Conservation (phyloP, 2,329 filamentous ascomycete genomes). For the Metarhizium humberi region DNA sequence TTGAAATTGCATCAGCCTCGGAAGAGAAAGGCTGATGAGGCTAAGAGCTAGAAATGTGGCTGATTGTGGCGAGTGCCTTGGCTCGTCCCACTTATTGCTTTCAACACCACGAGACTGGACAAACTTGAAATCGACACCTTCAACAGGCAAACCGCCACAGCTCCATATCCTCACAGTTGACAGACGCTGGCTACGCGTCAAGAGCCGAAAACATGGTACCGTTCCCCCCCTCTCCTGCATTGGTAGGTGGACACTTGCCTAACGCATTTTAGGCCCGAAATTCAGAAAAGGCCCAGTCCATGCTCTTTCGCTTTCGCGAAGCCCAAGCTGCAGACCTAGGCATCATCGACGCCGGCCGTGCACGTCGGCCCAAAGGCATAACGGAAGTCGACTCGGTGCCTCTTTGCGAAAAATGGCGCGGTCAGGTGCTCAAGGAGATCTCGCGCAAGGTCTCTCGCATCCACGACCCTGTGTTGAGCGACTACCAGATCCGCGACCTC, state of each 20-base stretch:
- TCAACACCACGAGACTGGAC: background rate
- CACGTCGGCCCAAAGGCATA: constrained; percentile 84
- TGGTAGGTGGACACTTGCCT: background rate
- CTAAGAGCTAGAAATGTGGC: background rate
- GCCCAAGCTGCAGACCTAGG: constrained; percentile 92
- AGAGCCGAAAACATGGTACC: constrained; percentile 1
- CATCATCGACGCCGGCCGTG: constrained; percentile 87
- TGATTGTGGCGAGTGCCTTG: background rate
- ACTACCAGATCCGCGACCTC: constrained; percentile 94
- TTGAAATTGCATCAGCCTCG: background rate
- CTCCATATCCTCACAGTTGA: background rate
- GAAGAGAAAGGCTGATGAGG: background rate
- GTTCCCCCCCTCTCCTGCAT: background rate
- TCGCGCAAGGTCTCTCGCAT: constrained; percentile 94
- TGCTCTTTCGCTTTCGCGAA: constrained; percentile 99
- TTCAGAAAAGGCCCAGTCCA: constrained; percentile 97
- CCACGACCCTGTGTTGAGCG: constrained; percentile 81
- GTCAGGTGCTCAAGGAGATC: constrained; percentile 94
- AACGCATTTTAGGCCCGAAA: constrained; percentile 64
- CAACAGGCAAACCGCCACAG: background rate
- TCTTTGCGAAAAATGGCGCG: constrained; percentile 93
- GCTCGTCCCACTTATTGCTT: background rate
- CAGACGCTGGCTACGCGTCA: background rate
- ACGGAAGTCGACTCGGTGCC: constrained; percentile 78
- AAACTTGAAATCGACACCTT: background rate